Evolutionary conservation across 2,329 filamentous ascomycete genomes (phyloP).

Genomic region (Aspergillus fumigatiaffinis): DNA sequence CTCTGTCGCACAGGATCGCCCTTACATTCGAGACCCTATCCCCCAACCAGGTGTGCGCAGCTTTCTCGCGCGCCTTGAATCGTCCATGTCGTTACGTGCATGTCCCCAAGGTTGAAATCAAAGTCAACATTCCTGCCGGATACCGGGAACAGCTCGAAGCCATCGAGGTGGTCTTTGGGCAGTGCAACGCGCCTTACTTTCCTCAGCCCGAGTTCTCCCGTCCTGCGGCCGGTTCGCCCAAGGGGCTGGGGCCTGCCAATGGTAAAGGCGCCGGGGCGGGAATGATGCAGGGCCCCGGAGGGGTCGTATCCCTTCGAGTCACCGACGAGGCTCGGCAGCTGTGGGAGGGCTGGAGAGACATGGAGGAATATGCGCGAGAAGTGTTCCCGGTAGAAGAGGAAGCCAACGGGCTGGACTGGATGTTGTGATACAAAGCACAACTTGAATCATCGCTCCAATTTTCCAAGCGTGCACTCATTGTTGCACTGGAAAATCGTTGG

Average conservation of each 20-base stretch:
- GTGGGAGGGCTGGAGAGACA: constrained; percentile 85
- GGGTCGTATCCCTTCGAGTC: constrained; percentile 59
- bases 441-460: constrained; percentile 10
- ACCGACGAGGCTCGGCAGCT: constrained; percentile 73
- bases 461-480: not conserved
- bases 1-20: constrained; percentile 59
- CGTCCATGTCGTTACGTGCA: constrained; percentile 74
- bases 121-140: constrained; percentile 78
- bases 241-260: constrained; percentile 34
- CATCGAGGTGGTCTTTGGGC: constrained; percentile 57
- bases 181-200: constrained; percentile 59
- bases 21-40: constrained; percentile 87
- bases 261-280: constrained; percentile 43
- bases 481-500: constrained; percentile 18
- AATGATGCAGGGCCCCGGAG: constrained; percentile 50
- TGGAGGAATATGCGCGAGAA: constrained; percentile 92
- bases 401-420: constrained; percentile 91
- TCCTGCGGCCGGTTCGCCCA: constrained; percentile 35
- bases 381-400: constrained; percentile 93
- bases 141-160: constrained; percentile 82
- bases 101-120: constrained; percentile 70
- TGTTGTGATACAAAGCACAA: constrained; percentile 47
- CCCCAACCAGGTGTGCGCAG: constrained; percentile 73
- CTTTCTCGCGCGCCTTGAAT: constrained; percentile 74
- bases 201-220: constrained; percentile 54